phyloP scores from a whole-genome alignment of 1,284 basidiomycete genomes.

The Leccinum colubrinum region DNA sequence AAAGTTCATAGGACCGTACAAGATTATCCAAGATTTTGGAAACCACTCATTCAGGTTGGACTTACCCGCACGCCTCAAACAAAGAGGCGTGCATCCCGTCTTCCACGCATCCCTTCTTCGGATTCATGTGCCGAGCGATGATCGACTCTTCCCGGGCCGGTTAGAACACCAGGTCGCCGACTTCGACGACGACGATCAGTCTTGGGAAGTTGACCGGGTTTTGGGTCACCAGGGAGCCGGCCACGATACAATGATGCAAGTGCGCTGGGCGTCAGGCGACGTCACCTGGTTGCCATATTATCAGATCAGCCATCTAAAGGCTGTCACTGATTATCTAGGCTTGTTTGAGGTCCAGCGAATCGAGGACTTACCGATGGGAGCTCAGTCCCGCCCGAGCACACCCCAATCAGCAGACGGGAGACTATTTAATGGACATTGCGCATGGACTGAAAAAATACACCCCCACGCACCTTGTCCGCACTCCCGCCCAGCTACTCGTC shows the following conservation, averaged over 20 bases:
- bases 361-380: neutral
- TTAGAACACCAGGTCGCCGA: conserved; percentile 10
- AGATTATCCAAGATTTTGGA: no score
- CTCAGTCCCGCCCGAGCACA: neutral
- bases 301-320: neutral
- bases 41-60: no score
- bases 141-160: no score
- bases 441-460: neutral
- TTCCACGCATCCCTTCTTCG: no score
- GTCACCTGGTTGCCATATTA: neutral
- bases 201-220: neutral
- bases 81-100: no score
- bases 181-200: conserved; percentile 3
- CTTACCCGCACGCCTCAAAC: no score
- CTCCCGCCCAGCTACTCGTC: neutral
- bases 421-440: neutral
- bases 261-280: neutral
- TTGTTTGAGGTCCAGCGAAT: neutral
- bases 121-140: no score
- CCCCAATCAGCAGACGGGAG: no score
- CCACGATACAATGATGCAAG: neutral
- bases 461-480: neutral
- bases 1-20: no score
- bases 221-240: neutral
- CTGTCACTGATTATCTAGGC: neutral